phyloP scores from a whole-genome alignment of 2,329 filamentous ascomycete species.

The Colletotrichum chlorophyti region DNA sequence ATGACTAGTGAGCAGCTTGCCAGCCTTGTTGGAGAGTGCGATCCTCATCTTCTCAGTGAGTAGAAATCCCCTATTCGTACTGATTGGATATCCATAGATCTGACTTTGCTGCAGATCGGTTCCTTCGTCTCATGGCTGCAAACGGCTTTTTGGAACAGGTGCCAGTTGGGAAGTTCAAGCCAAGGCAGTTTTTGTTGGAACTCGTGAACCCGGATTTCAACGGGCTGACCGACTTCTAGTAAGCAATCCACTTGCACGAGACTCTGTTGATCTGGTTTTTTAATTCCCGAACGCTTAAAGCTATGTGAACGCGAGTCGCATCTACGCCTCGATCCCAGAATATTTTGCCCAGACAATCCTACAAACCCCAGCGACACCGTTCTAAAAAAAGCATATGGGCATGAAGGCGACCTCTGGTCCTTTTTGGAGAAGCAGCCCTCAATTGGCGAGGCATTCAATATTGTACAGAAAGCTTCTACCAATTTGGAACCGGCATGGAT shows the following conservation, averaged over 20 bases:
- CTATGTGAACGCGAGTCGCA: neutral
- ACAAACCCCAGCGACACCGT: neutral
- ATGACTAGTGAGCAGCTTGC: conserved; percentile 16
- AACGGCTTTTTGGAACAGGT: neutral
- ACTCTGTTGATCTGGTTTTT: too few species aligned
- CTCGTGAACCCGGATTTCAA: neutral
- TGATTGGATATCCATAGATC: neutral
- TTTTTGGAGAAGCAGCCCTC: neutral
- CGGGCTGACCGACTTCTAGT: neutral
- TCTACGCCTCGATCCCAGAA: neutral
- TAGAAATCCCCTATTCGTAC: too few species aligned
- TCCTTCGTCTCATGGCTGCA: neutral
- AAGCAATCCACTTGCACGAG: too few species aligned
- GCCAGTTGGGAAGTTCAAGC: neutral
- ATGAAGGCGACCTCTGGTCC: conserved; percentile 2
- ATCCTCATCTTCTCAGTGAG: conserved; percentile 11
- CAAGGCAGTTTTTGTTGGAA: neutral
- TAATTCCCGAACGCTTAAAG: neutral
- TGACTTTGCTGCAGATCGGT: neutral
- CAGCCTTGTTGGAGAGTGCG: neutral
- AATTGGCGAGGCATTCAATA: neutral
- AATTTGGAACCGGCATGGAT: neutral
- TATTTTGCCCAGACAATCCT: neutral
- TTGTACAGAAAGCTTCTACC: neutral
- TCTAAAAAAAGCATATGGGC: neutral